Conservation (phyloP, 805 yeast genomes). For the Starmerella powellii region DNA sequence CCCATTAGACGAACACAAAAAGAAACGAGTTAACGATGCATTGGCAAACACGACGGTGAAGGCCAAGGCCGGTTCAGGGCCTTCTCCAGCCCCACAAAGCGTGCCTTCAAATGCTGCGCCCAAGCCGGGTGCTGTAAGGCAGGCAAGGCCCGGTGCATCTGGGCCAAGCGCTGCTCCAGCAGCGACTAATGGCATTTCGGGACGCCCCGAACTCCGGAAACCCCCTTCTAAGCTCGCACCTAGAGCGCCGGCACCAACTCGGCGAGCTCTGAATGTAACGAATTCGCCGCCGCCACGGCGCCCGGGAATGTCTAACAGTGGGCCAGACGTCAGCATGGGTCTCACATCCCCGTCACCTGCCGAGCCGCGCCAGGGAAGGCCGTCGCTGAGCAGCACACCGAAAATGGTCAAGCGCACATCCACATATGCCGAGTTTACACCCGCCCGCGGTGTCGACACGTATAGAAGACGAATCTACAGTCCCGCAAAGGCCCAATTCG, state of each 20-base stretch:
- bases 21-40: constrained; percentile 52
- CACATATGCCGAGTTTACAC: constrained; percentile 22
- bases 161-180: background rate
- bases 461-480: constrained; percentile 21
- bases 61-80: constrained; percentile 26
- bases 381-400: constrained; percentile 19
- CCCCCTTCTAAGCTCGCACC: constrained; percentile 2
- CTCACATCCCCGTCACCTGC: constrained; percentile 7
- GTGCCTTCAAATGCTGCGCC: background rate
- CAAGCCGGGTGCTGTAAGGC: background rate
- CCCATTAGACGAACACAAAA: constrained; percentile 65
- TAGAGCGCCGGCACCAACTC: background rate
- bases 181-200: background rate
- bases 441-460: constrained; percentile 17
- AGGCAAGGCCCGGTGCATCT: background rate
- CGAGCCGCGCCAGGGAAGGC: constrained; percentile 6
- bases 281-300: background rate
- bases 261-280: background rate
- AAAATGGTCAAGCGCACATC: constrained; percentile 18
- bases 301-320: background rate
- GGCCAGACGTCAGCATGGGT: constrained; percentile 2
- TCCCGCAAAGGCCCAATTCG: constrained; percentile 12
- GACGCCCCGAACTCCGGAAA: background rate
- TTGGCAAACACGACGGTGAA: constrained; percentile 45
- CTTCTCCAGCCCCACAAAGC: background rate